Percentiles rank a stretch among this genome's conserved stretches.
These are phyloP conservation scores for Hypoxylon sp. DNA, from an alignment of 2,329 filamentous ascomycete species.

Conservation along the genomic window DNA sequence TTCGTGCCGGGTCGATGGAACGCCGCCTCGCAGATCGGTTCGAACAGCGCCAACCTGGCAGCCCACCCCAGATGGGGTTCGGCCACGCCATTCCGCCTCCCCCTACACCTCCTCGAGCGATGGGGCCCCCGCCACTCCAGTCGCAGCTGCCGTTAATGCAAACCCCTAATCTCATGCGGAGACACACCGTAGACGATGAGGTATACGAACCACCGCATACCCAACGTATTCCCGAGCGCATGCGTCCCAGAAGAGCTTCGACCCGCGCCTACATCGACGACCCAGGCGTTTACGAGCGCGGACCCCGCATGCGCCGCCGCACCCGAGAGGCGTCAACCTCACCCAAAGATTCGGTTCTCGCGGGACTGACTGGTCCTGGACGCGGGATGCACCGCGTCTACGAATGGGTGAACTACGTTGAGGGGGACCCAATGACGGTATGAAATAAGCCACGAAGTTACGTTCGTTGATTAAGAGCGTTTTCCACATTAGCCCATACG, in stretches of 20 bases:
- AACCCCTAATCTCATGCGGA: conserved; percentile 50
- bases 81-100: conserved; percentile 46
- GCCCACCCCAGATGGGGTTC: conserved; percentile 44
- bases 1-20: conserved; percentile 59
- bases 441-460: conserved; percentile 15
- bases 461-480: conserved; percentile 12
- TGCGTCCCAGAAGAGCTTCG: conserved; percentile 42
- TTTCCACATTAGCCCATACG: conserved; percentile 13
- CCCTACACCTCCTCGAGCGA: conserved; percentile 45
- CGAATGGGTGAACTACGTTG: conserved; percentile 50
- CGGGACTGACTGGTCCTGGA: conserved; percentile 49
- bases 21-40: conserved; percentile 64
- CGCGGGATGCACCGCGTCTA: conserved; percentile 50
- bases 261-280: conserved; percentile 47
- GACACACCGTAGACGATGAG: conserved; percentile 58
- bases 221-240: conserved; percentile 49
- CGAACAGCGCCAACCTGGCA: conserved; percentile 54
- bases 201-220: conserved; percentile 52
- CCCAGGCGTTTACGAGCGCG: conserved; percentile 39
- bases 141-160: conserved; percentile 44
- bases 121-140: conserved; percentile 51
- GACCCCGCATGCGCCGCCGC: conserved; percentile 42
- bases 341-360: conserved; percentile 48
- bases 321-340: conserved; percentile 41
- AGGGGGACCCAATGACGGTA: conserved; percentile 29